Conservation (phyloP, 257 asterid species). For the Oldenlandia corymbosa region DNA sequence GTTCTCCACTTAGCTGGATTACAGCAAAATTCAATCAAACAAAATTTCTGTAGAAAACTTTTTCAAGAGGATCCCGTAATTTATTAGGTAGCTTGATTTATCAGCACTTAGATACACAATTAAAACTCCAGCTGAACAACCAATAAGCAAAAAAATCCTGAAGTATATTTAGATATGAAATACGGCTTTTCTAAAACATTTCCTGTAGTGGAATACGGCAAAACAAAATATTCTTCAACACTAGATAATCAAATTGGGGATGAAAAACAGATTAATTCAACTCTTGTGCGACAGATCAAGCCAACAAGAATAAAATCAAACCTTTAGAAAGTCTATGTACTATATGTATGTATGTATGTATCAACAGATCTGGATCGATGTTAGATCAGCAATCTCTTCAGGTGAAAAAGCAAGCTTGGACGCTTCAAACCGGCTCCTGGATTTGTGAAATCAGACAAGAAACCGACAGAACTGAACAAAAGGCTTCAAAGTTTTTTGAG, state of each 20-base stretch:
- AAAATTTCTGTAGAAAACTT: background rate
- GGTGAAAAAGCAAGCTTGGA: background rate
- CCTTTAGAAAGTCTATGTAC: slow-evolving; percentile 4
- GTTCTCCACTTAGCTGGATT: no score
- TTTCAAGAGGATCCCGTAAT: background rate
- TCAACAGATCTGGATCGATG: slow-evolving; percentile 18
- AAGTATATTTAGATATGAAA: no score
- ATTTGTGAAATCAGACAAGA: slow-evolving; percentile 12
- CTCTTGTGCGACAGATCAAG: slow-evolving; percentile 4
- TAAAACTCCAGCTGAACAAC: no score
- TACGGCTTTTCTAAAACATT: no score
- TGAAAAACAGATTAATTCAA: no score
- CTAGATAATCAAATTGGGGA: no score
- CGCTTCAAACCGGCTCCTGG: background rate
- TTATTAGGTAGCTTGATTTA: background rate
- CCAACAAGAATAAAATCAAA: slow-evolving; percentile 15
- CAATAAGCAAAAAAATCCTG: no score
- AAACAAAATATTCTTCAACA: no score
- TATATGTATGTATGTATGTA: background rate
- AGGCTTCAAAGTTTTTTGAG: background rate
- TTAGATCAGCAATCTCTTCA: background rate
- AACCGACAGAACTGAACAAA: slow-evolving; percentile 26
- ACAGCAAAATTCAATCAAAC: background rate
- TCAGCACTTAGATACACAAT: no score
- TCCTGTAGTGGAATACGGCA: no score